A percentile compares a stretch with the other conserved stretches of the same genome.
Evolutionary conservation across 2,329 filamentous ascomycete species (phyloP).

Genomic region (Botrytis aclada): DNA sequence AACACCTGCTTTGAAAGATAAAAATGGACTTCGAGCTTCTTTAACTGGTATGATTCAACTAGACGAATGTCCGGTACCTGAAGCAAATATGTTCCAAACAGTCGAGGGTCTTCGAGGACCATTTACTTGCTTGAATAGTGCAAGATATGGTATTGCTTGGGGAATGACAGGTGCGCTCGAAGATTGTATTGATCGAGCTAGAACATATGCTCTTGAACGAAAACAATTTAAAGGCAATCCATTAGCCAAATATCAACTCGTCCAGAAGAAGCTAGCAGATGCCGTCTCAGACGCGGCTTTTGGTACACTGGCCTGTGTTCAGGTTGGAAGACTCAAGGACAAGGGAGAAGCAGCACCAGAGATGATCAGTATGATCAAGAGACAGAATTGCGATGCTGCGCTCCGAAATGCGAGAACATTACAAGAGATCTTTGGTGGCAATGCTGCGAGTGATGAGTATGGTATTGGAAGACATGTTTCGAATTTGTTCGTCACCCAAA

Average conservation of each 20-base stretch:
- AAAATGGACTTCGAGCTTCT: constrained; percentile 88
- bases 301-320: constrained; percentile 82
- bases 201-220: constrained; percentile 85
- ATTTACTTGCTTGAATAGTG: constrained; percentile 92
- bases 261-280: constrained; percentile 97
- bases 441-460: constrained; percentile 98
- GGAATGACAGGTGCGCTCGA: constrained; percentile 92
- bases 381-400: constrained; percentile 93
- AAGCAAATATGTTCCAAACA: constrained; percentile 89
- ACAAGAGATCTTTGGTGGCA: constrained; percentile 96
- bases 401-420: constrained; percentile 74
- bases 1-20: constrained; percentile 90
- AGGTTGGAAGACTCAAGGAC: constrained; percentile 92
- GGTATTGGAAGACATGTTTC: constrained; percentile 91
- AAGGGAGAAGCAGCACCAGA: constrained; percentile 83
- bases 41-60: constrained; percentile 98
- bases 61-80: constrained; percentile 82
- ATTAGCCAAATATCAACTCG: constrained; percentile 89
- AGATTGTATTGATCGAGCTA: constrained; percentile 78
- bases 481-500: constrained; percentile 96
- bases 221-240: constrained; percentile 97
- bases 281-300: constrained; percentile 87
- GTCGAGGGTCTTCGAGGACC: constrained; percentile 84
- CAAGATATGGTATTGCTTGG: constrained; percentile 89
- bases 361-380: constrained; percentile 96